A percentile compares a stretch with the other conserved stretches of the same genome.
Conservation (phyloP, 768 basidiomycete genomes). For the Suillus lakei region DNA sequence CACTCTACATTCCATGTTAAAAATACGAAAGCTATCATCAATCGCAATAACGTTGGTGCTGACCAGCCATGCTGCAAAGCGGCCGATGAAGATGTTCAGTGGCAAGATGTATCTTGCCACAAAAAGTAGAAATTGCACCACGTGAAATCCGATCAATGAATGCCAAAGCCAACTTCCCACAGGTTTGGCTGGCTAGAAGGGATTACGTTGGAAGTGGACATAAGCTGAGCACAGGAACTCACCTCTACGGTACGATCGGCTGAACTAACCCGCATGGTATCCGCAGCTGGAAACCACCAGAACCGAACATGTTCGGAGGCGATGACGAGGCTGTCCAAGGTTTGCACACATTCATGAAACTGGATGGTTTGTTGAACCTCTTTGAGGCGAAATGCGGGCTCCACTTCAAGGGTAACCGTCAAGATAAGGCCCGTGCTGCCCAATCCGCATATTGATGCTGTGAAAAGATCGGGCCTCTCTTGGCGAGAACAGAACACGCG, state of each 20-base stretch:
- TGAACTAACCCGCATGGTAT: slow-evolving; percentile 70
- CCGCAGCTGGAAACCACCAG: slow-evolving; percentile 93
- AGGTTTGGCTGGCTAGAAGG: slow-evolving; percentile 52
- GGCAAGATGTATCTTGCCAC: slow-evolving; percentile 65
- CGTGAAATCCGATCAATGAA: slow-evolving; percentile 75
- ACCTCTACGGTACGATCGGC: slow-evolving; percentile 83
- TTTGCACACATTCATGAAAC: slow-evolving; percentile 65
- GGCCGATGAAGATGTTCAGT: slow-evolving; percentile 67
- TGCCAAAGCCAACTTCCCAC: slow-evolving; percentile 71
- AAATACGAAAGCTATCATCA: slow-evolving; percentile 81
- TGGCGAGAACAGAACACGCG: slow-evolving; percentile 68
- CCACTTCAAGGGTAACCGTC: slow-evolving; percentile 75
- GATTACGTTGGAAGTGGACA: slow-evolving; percentile 15
- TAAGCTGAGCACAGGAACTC: slow-evolving; percentile 31
- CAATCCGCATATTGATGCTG: slow-evolving; percentile 88
- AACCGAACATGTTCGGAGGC: slow-evolving; percentile 89
- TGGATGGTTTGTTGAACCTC: slow-evolving; percentile 66
- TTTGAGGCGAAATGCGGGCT: slow-evolving; percentile 79
- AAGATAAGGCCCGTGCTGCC: slow-evolving; percentile 91
- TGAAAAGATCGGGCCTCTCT: slow-evolving; percentile 76
- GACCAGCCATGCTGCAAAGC: slow-evolving; percentile 72
- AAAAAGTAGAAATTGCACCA: slow-evolving; percentile 85
- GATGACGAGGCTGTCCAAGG: slow-evolving; percentile 57
- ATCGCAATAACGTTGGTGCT: slow-evolving; percentile 59
- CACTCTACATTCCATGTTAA: slow-evolving; percentile 94